A percentile compares a stretch with the other conserved stretches of the same genome.
phyloP scores from a whole-genome alignment of 2,329 filamentous ascomycete species.

The Trichoderma hamatum region DNA sequence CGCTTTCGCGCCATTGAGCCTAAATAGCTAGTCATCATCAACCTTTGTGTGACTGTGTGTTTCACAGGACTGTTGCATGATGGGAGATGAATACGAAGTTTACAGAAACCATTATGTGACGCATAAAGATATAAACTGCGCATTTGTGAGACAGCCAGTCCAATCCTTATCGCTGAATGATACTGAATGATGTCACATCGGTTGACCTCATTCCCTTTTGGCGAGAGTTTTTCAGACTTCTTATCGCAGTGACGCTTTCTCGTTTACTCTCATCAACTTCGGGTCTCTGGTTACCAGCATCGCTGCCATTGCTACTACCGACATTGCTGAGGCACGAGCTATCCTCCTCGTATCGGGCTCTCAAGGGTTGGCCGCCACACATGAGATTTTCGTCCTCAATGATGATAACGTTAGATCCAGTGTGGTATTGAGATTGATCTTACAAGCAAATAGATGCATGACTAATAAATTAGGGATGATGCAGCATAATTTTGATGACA shows the following conservation, averaged over 20 bases:
- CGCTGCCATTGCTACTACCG: slow-evolving; percentile 40
- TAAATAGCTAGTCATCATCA: too few species aligned
- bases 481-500: too few species aligned
- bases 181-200: neutral
- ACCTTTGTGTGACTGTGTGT: too few species aligned
- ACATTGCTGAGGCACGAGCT: slow-evolving; percentile 42
- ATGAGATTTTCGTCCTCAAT: slow-evolving; percentile 65
- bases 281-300: slow-evolving; percentile 38
- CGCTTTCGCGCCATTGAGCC: neutral
- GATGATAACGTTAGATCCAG: too few species aligned
- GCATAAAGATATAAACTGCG: neutral
- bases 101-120: too few species aligned
- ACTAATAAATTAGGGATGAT: too few species aligned
- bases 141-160: neutral
- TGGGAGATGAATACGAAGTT: too few species aligned
- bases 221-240: slow-evolving; percentile 36
- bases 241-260: too few species aligned
- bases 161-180: neutral
- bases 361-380: slow-evolving; percentile 62
- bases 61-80: too few species aligned
- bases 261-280: slow-evolving; percentile 45
- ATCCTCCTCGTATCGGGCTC: slow-evolving; percentile 61
- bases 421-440: too few species aligned
- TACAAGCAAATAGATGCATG: too few species aligned
- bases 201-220: slow-evolving; percentile 37